These are phyloP conservation scores for Phytophthora brassicae DNA, from an alignment of 352 stramenopile genomes.

Conservation along the genomic window DNA sequence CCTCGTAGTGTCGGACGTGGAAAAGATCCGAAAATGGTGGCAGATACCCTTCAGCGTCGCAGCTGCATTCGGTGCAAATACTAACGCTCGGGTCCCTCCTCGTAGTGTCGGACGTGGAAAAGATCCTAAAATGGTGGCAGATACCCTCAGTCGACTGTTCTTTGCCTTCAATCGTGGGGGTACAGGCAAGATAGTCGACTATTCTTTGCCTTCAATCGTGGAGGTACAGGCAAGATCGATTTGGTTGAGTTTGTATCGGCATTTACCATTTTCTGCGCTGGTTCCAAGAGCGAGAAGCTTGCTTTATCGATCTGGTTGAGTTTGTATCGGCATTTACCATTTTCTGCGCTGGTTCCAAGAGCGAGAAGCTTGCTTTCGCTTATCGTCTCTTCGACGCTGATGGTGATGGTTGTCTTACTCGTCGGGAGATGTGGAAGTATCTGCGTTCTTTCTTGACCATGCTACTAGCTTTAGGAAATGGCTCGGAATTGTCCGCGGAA, in stretches of 20 bases:
- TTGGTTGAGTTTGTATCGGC: slow-evolving; percentile 92
- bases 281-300: slow-evolving; percentile 96
- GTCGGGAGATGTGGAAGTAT: slow-evolving; percentile 92
- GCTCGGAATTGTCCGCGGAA: slow-evolving; percentile 77
- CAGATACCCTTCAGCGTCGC: slow-evolving; percentile 70
- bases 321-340: slow-evolving; percentile 94
- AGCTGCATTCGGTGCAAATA: slow-evolving; percentile 62
- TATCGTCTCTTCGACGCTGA: slow-evolving; percentile 92
- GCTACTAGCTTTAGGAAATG: slow-evolving; percentile 93
- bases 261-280: slow-evolving; percentile 92
- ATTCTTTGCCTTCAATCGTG: slow-evolving; percentile 88
- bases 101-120: slow-evolving; percentile 64
- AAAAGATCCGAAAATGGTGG: slow-evolving; percentile 81
- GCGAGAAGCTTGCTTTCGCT: slow-evolving; percentile 92
- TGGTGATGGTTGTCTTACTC: slow-evolving; percentile 87
- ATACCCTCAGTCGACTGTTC: slow-evolving; percentile 74
- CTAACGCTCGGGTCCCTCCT: slow-evolving; percentile 56
- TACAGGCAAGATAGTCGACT: slow-evolving; percentile 76
- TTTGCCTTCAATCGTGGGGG: slow-evolving; percentile 87
- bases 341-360: slow-evolving; percentile 95
- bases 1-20: slow-evolving; percentile 60
- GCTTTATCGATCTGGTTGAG: slow-evolving; percentile 89
- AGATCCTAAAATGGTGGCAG: slow-evolving; percentile 79
- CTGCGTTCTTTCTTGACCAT: slow-evolving; percentile 94
- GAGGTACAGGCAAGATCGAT: slow-evolving; percentile 83